Percentiles rank a stretch among this genome's conserved stretches.
These are phyloP conservation scores for Alternaria novae-zelandiae DNA, from an alignment of 2,329 filamentous ascomycete species.

Conservation along the genomic window DNA sequence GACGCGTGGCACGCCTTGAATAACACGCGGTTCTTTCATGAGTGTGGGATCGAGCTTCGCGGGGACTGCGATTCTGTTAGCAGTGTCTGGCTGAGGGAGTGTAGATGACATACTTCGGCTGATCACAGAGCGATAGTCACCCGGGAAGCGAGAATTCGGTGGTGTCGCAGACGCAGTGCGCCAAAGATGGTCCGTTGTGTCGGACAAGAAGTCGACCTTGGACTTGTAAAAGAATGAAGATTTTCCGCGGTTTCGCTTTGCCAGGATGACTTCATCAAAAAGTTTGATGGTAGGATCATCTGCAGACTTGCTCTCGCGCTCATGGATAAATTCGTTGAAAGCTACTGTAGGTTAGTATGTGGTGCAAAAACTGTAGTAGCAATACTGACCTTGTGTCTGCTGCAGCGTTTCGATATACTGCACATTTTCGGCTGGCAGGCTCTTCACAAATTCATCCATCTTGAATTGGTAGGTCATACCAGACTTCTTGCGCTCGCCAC, in stretches of 20 bases:
- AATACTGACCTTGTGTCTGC: constrained; percentile 64
- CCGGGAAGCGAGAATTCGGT: constrained; percentile 60
- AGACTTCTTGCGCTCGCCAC: constrained; percentile 66
- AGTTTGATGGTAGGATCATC: constrained; percentile 72
- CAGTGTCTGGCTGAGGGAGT: background rate
- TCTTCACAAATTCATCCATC: constrained; percentile 70
- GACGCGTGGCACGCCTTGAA: constrained; percentile 80
- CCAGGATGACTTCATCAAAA: constrained; percentile 84
- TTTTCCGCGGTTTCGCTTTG: constrained; percentile 74
- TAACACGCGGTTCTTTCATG: constrained; percentile 90
- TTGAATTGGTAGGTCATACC: constrained; percentile 70
- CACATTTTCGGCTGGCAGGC: constrained; percentile 67
- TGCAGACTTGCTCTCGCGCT: constrained; percentile 71
- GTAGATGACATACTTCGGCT: constrained; percentile 53
- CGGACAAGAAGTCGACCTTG: constrained; percentile 67
- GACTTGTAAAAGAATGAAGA: constrained; percentile 69
- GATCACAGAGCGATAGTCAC: constrained; percentile 60
- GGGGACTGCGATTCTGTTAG: constrained; percentile 68
- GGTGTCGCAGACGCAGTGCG: constrained; percentile 67
- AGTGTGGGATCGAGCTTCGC: constrained; percentile 82
- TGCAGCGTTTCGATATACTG: constrained; percentile 68
- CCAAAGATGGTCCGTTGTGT: constrained; percentile 81
- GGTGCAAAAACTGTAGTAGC: background rate
- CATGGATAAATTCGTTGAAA: constrained; percentile 86
- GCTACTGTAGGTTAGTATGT: constrained; percentile 47